Percentiles rank a stretch among this genome's conserved stretches.
Evolutionary conservation across 768 basidiomycete genomes (phyloP).

Genomic region (Suillus spraguei): DNA sequence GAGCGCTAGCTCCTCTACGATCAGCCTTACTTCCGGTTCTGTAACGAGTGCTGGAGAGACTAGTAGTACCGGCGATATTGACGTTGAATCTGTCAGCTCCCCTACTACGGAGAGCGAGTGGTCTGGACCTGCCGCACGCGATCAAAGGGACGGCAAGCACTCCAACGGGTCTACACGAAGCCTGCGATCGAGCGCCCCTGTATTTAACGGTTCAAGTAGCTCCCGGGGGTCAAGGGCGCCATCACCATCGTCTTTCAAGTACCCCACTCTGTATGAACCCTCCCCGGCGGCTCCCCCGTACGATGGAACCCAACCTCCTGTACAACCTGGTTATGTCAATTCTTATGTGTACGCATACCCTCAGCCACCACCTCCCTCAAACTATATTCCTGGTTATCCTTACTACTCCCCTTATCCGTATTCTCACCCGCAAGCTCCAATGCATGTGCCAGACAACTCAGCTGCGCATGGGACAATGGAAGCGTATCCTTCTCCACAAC

Average conservation of each 20-base stretch:
- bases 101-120: constrained; percentile 84
- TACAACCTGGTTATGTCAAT: constrained; percentile 33
- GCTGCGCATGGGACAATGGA: constrained; percentile 32
- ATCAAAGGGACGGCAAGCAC: constrained; percentile 56
- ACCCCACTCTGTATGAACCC: constrained; percentile 73
- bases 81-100: constrained; percentile 64
- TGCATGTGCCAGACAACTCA: constrained; percentile 40
- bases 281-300: constrained; percentile 31
- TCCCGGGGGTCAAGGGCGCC: constrained; percentile 74
- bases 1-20: constrained; percentile 76
- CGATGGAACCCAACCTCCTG: constrained; percentile 33
- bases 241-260: constrained; percentile 73
- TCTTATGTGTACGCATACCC: constrained; percentile 45
- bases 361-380: constrained; percentile 37
- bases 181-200: constrained; percentile 52
- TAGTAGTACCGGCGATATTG: constrained; percentile 65
- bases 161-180: constrained; percentile 63
- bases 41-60: constrained; percentile 56
- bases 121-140: constrained; percentile 60
- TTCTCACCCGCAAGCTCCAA: constrained; percentile 44
- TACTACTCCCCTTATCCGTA: constrained; percentile 55
- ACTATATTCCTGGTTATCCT: constrained; percentile 42
- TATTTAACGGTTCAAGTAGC: constrained; percentile 57
- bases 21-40: constrained; percentile 71
- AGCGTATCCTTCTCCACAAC: constrained; percentile 34